Conservation (phyloP, 768 basidiomycete species). For the Lepiota brunneoincarnata region DNA sequence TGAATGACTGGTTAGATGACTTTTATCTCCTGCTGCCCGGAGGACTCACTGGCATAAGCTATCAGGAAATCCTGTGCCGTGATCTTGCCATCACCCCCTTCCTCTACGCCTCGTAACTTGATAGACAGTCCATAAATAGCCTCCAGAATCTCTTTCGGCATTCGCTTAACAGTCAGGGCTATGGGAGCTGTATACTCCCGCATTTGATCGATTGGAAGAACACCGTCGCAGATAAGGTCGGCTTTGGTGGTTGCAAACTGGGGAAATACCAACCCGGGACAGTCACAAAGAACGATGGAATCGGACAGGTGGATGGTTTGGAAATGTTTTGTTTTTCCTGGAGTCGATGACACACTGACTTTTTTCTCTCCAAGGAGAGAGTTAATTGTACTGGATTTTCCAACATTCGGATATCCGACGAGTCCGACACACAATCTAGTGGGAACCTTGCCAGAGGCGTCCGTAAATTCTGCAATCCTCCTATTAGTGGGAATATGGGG, state of each 20-base stretch:
- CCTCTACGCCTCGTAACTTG: slow-evolving; percentile 59
- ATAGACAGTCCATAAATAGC: slow-evolving; percentile 86
- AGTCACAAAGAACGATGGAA: slow-evolving; percentile 87
- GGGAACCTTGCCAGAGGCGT: slow-evolving; percentile 53
- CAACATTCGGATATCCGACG: slow-evolving; percentile 98
- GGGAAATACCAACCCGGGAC: slow-evolving; percentile 96
- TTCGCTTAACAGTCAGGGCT: slow-evolving; percentile 70
- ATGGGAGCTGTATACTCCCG: slow-evolving; percentile 88
- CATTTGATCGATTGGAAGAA: slow-evolving; percentile 96
- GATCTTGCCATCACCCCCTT: slow-evolving; percentile 78
- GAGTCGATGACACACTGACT: slow-evolving; percentile 97
- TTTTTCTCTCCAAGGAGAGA: slow-evolving; percentile 94
- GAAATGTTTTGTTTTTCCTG: slow-evolving; percentile 99
- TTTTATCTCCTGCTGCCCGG: neutral
- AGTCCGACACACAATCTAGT: slow-evolving; percentile 79
- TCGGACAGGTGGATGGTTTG: slow-evolving; percentile 96
- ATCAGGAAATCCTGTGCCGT: slow-evolving; percentile 81
- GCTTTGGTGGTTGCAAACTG: slow-evolving; percentile 98
- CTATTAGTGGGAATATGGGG: neutral
- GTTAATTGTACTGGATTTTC: slow-evolving; percentile 98
- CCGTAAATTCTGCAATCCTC: slow-evolving; percentile 50
- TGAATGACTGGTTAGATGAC: slow-evolving; percentile 30
- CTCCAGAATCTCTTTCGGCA: slow-evolving; percentile 85
- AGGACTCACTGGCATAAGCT: slow-evolving; percentile 84
- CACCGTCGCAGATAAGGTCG: slow-evolving; percentile 94